Evolutionary conservation across 192 early-diverging fungal genomes (phyloP), one percentile per base, ranked within the genome.

Genomic region (Podila verticillata): DNA sequence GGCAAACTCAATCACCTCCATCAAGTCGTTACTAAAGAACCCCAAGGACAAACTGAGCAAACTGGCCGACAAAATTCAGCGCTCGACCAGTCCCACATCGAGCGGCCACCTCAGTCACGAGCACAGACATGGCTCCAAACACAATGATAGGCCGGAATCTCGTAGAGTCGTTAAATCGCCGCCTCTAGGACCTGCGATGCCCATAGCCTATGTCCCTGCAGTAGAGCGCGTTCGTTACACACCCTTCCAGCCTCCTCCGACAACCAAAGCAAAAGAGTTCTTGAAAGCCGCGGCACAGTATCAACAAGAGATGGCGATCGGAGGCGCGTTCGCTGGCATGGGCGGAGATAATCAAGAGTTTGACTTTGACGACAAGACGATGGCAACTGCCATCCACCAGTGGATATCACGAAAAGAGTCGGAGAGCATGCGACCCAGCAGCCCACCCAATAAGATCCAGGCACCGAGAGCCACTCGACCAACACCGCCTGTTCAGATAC

Each of bases 181-280:
- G 0, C 68, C 80, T 35, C 35, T 85, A 15, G 84, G 79, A 36
- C 84, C 84, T 30, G 84, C 84, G 19, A 39, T 70, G 32, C 84
- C 84, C 3, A 71, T 82, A n/a, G 84, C 80, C 1, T 85, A 85
- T 58, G 81, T 85, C 47, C 84, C 84, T 26, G 84, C 84, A 20
- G 75, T 85, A 3, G 84, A 85, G 61, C 73, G 84, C 68, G 84
- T 85, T 0, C 63, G 84, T 12, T 85, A 85, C 35, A 77, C 81
- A 17, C 71, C 84, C 13, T 85, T 85, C 49, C 70, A 72, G 48
- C 77, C 77, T 17, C 77, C 77, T 4, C 77, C 77, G 19, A 80
- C 77, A 22, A 72, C 70, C 20, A 80, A 80, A 26, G 77, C 77
- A 0, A 72, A 80, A 13, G 77, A 80, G 28, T 80, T 80, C 7